Conservation (phyloP, 176 grass and related monocot species). For the Zea mays region DNA sequence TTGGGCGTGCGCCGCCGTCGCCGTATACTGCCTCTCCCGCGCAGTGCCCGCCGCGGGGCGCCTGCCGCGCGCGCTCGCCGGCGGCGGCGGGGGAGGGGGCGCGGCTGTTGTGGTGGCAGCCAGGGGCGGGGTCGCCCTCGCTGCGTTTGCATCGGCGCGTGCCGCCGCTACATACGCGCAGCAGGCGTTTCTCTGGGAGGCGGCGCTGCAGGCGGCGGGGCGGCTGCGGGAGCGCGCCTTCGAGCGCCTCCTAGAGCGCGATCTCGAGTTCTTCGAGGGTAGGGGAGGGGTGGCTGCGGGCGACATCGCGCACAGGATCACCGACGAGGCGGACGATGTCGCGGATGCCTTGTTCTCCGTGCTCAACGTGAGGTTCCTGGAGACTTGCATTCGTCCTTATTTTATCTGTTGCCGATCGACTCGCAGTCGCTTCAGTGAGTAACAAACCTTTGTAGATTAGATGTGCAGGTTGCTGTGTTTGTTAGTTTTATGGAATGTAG, state of each 20-base stretch:
- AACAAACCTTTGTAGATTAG: background rate
- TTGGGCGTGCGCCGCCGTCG: slow-evolving; percentile 60
- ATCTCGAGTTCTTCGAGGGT: slow-evolving; percentile 73
- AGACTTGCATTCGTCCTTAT: background rate
- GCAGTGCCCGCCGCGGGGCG: slow-evolving; percentile 59
- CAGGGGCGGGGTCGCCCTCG: slow-evolving; percentile 38
- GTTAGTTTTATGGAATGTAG: background rate
- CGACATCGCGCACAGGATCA: slow-evolving; percentile 67
- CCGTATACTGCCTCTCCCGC: slow-evolving; percentile 63
- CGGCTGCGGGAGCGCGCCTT: slow-evolving; percentile 60
- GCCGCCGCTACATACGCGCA: slow-evolving; percentile 56
- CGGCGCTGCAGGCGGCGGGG: slow-evolving; percentile 46
- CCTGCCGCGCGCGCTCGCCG: slow-evolving; percentile 45
- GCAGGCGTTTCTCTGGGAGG: slow-evolving; percentile 71
- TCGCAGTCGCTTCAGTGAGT: background rate
- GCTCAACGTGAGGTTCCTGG: slow-evolving; percentile 58
- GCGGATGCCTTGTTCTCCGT: slow-evolving; percentile 66
- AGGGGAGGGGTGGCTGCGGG: slow-evolving; percentile 47
- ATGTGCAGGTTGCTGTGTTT: background rate
- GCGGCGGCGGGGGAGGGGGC: slow-evolving; percentile 7
- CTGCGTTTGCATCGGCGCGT: slow-evolving; percentile 38
- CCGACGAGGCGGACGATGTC: slow-evolving; percentile 66
- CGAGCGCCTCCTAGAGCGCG: slow-evolving; percentile 56
- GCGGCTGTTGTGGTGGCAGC: slow-evolving; percentile 11
- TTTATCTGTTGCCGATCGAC: background rate